These are phyloP conservation scores for Crucibulum laeve DNA, from an alignment of 768 basidiomycete species.

Conservation along the genomic window DNA sequence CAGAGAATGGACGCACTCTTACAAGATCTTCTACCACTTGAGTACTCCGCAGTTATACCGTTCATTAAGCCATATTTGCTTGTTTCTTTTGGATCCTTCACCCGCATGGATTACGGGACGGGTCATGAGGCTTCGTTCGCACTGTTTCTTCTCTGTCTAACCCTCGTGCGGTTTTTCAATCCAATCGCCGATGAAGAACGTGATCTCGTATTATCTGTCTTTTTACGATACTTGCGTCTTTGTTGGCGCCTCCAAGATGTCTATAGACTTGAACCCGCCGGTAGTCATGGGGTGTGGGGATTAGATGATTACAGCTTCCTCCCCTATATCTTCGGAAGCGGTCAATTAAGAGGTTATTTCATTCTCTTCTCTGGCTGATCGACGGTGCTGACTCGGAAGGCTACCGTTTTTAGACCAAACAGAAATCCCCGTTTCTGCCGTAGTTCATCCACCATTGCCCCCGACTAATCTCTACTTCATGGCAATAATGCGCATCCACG, in stretches of 20 bases:
- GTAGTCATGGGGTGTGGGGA: slow-evolving; percentile 98
- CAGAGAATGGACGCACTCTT: slow-evolving; percentile 56
- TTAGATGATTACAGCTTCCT: slow-evolving; percentile 90
- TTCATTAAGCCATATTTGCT: slow-evolving; percentile 76
- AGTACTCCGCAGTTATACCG: slow-evolving; percentile 42
- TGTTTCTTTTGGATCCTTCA: slow-evolving; percentile 85
- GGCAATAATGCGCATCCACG: slow-evolving; percentile 70
- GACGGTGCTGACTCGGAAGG: background rate
- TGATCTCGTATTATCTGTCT: slow-evolving; percentile 53
- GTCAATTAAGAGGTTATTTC: slow-evolving; percentile 70
- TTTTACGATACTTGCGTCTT: slow-evolving; percentile 73
- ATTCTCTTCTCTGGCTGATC: slow-evolving; percentile 3
- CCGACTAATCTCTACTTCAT: slow-evolving; percentile 78
- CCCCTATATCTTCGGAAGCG: slow-evolving; percentile 88
- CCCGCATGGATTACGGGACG: slow-evolving; percentile 93
- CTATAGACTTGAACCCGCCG: slow-evolving; percentile 92
- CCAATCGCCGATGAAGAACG: slow-evolving; percentile 61
- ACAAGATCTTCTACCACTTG: slow-evolving; percentile 39
- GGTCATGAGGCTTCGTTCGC: slow-evolving; percentile 93
- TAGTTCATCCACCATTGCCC: slow-evolving; percentile 55
- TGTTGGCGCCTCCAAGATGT: slow-evolving; percentile 85
- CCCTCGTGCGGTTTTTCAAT: slow-evolving; percentile 63
- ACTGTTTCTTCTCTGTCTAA: slow-evolving; percentile 68
- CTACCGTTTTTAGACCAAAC: slow-evolving; percentile 46
- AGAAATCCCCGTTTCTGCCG: slow-evolving; percentile 57